Evolutionary conservation across 805 yeast species (phyloP).

Genomic region (Candida pseudofarinosa): DNA sequence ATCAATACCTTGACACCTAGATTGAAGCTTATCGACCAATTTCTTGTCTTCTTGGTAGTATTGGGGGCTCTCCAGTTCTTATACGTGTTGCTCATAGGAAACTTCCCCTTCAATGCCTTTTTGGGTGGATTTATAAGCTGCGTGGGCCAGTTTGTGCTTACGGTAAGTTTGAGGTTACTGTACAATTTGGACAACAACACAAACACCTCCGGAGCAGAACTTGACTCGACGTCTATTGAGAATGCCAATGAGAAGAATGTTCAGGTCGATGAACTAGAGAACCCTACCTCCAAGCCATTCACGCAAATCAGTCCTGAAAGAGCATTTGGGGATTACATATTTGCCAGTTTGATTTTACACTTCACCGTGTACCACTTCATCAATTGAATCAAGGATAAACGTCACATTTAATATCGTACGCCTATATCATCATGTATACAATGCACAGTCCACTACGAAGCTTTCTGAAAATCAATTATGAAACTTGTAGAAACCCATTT

Average conservation of each 20-base stretch:
- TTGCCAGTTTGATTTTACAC: constrained; percentile 85
- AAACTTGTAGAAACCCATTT: background rate
- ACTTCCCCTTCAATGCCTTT: constrained; percentile 95
- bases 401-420: background rate
- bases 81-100: constrained; percentile 75
- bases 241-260: constrained; percentile 4
- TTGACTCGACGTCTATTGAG: constrained; percentile 5
- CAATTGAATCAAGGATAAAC: constrained; percentile 43
- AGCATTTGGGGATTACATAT: constrained; percentile 83
- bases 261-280: constrained; percentile 4
- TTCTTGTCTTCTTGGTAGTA: constrained; percentile 67
- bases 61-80: constrained; percentile 76
- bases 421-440: background rate
- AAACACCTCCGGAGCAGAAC: constrained; percentile 1
- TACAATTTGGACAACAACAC: constrained; percentile 19
- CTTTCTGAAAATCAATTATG: background rate
- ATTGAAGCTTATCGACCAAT: constrained; percentile 69
- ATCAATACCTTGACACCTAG: constrained; percentile 37
- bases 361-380: constrained; percentile 88
- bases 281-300: constrained; percentile 9
- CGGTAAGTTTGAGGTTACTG: constrained; percentile 80
- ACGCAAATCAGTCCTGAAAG: constrained; percentile 34
- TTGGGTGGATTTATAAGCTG: constrained; percentile 88
- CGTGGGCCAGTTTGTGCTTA: constrained; percentile 92
- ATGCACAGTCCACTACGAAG: background rate